Conservation (phyloP, 1,139 yeast species). For the Pneumocystis jirovecii region DNA sequence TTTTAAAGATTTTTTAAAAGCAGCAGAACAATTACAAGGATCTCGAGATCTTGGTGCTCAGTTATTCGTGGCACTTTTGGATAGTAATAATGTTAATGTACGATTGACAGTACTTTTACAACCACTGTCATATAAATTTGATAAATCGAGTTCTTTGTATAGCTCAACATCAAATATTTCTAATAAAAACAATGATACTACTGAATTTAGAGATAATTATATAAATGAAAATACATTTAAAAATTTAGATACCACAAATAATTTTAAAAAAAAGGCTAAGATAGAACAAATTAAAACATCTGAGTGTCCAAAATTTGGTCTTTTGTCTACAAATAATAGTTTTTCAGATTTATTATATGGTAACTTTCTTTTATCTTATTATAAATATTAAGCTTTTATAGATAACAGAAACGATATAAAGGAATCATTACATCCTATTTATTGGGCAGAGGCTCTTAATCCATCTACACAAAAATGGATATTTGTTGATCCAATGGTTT, state of each 20-base stretch:
- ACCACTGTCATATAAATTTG: constrained; percentile 68
- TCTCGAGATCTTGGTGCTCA: constrained; percentile 72
- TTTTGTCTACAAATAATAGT: not conserved
- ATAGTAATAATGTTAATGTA: constrained; percentile 58
- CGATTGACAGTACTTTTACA: constrained; percentile 72
- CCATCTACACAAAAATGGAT: constrained; percentile 56
- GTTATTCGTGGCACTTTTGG: constrained; percentile 63
- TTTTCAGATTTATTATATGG: not conserved
- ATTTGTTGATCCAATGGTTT: constrained; percentile 66
- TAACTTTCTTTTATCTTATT: not conserved
- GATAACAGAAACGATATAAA: not conserved
- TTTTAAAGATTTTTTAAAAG: constrained; percentile 29
- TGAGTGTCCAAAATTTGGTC: not conserved
- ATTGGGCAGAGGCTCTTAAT: constrained; percentile 95
- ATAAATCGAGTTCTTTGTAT: constrained; percentile 13
- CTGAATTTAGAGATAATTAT: constrained; percentile 83
- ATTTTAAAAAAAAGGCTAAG: not conserved
- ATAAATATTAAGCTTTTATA: not conserved
- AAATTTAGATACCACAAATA: not conserved
- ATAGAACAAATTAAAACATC: not conserved
- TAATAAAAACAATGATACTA: constrained; percentile 37
- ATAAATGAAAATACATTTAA: constrained; percentile 20
- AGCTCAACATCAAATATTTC: not conserved
- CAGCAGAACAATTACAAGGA: constrained; percentile 40
- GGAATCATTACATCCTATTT: constrained; percentile 45